These are phyloP conservation scores for Gentiana macrophylla DNA, from an alignment of 257 asterid genomes.

Conservation along the genomic window DNA sequence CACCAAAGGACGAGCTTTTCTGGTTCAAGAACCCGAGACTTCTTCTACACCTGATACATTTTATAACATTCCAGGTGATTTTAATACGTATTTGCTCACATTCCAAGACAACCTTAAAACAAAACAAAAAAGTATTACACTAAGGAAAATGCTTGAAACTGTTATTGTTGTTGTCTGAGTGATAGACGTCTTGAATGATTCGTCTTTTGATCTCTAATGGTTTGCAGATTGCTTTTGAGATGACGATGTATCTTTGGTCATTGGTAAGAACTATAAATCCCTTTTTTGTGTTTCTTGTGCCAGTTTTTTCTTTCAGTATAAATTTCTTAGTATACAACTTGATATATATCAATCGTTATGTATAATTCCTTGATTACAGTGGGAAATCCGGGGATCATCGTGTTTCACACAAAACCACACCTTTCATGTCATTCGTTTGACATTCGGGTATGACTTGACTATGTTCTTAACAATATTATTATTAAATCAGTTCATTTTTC, in stretches of 20 bases:
- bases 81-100: not conserved
- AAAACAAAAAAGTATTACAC: not conserved
- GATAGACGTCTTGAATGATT: conserved; percentile 1
- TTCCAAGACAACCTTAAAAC: not conserved
- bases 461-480: not conserved
- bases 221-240: conserved; percentile 89
- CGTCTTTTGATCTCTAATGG: conserved; percentile 5
- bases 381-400: conserved; percentile 60
- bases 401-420: conserved; percentile 46
- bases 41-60: conserved; percentile 69
- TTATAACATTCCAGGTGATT: conserved; percentile 75
- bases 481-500: not conserved
- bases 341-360: no score
- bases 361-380: conserved; percentile 24
- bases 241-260: conserved; percentile 77
- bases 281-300: not conserved
- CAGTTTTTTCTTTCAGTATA: no score
- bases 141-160: not conserved
- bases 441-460: conserved; percentile 43
- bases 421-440: conserved; percentile 54
- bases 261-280: conserved; percentile 39
- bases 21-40: conserved; percentile 90
- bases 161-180: not conserved
- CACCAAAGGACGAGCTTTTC: conserved; percentile 84
- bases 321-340: no score